These are phyloP conservation scores for Chalara sp. DNA, from an alignment of 2,329 filamentous ascomycete genomes.

Conservation along the genomic window DNA sequence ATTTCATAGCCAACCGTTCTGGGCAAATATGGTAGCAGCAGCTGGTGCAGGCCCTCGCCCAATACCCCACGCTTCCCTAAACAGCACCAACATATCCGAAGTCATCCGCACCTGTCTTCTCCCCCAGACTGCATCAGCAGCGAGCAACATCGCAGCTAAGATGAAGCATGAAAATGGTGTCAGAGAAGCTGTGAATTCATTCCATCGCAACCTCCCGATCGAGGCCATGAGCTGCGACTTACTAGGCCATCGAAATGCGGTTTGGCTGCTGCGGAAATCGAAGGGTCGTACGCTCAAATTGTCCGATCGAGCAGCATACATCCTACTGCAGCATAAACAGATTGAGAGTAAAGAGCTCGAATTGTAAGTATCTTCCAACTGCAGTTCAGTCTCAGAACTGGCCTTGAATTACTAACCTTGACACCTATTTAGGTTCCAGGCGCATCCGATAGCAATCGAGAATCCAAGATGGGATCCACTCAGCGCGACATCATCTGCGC, in stretches of 20 bases:
- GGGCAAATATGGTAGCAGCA: slow-evolving; percentile 65
- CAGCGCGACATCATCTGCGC: slow-evolving; percentile 8
- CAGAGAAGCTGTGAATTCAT: slow-evolving; percentile 54
- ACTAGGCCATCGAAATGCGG: slow-evolving; percentile 43
- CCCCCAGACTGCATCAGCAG: slow-evolving; percentile 47
- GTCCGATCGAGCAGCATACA: slow-evolving; percentile 7
- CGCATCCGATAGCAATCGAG: slow-evolving; percentile 23
- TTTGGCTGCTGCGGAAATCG: slow-evolving; percentile 18
- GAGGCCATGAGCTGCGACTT: slow-evolving; percentile 60
- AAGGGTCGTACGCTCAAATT: slow-evolving; percentile 16
- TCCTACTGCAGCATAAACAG: slow-evolving; percentile 10
- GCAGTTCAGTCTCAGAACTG: neutral
- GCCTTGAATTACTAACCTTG: slow-evolving; percentile 11
- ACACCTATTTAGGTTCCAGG: slow-evolving; percentile 37
- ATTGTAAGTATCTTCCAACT: neutral
- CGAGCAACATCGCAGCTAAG: slow-evolving; percentile 40
- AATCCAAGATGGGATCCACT: slow-evolving; percentile 21
- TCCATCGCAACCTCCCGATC: slow-evolving; percentile 59
- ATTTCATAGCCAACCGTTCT: slow-evolving; percentile 55
- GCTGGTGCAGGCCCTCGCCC: slow-evolving; percentile 65
- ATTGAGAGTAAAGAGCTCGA: slow-evolving; percentile 9
- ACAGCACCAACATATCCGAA: slow-evolving; percentile 52
- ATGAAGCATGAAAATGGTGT: slow-evolving; percentile 60
- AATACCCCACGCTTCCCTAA: slow-evolving; percentile 61
- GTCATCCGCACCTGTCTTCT: slow-evolving; percentile 55